Evolutionary conservation across 1,284 basidiomycete species (phyloP), one percentile per base, ranked within the genome.

Genomic region (Neonothopanus nambi): DNA sequence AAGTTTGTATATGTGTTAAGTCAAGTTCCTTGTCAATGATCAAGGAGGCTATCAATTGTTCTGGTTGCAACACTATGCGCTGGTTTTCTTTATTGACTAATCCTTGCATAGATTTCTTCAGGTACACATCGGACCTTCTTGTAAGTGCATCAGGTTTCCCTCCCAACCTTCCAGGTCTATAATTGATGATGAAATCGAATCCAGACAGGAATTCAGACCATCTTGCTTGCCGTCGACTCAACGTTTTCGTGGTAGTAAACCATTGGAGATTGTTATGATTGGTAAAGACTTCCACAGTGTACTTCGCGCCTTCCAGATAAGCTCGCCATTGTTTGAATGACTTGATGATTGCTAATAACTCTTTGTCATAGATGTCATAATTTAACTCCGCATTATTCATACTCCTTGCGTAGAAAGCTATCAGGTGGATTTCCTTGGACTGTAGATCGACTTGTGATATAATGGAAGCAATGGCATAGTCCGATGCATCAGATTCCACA

Each of bases 141-240:
- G 68, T 65, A 6, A 72, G 56, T 6, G 65, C 60, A 48, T 73
- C 70, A 1, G 69, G 61, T 33, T 67, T 61, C 0, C 36, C 53
- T 9, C 55, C 61, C 17, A 56, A 15, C 15, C 52, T 55, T 18
- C 67, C 67, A 1, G 66, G 61, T 6, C 58, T 44, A 51, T 70
- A 66, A 2, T 49, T 38, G 11, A 73, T 58, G 9, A 30, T 48
- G 51, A 62, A 68, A 40, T 61, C 40, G 56, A 63, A 67, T 4
- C 40, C 50, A 2, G 46, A 48, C 6, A 40, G 8, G n/a, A n/a
- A n/a, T n/a, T n/a, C n/a, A n/a, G n/a, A n/a, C n/a, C n/a, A n/a
- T n/a, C n/a, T n/a, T n/a, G n/a, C n/a, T n/a, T n/a, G n/a, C n/a
- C n/a, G n/a, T n/a, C n/a, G n/a, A n/a, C n/a, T n/a, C n/a, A n/a